Base-by-base conservation (phyloP, 2,329 filamentous ascomycete genomes). In the Triangularia setosa region DNA sequence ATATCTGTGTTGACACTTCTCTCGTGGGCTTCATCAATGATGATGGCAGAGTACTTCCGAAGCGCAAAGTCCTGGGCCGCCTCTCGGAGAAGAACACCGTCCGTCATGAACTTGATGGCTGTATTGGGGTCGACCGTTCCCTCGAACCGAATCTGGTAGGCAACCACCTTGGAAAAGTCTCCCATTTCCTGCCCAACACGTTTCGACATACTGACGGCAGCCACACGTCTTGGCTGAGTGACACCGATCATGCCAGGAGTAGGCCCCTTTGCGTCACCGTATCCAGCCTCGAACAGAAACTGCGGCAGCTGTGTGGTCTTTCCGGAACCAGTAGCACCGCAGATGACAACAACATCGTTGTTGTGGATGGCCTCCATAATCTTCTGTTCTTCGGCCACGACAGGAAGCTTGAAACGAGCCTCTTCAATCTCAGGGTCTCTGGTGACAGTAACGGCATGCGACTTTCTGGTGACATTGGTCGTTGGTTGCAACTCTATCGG, bases 311-410 rank as follows among this genome's bases (percentile, higher is more conserved):
- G 95, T 0, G 95, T 99, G 0, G 96, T 99, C 78, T 99, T 99
- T 75, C 95, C 95, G 67, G 93, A 97, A 77, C 95, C 95, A 33
- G 96, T 99, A 14, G 93, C 90, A 77, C 95, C 95, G 79, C 94
- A 97, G 7, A 99, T 87, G 11, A 99, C 90, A 1, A 97, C 91
- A 3, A 92, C 88, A 60, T 94, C 86, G 74, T 97, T 90, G 74
- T 94, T 94, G 76, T 97, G 90, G 58, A 99, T 92, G 0, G 93
- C 93, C 77, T 99, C 95, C 93, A 99, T 98, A 28, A 99, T 93
- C 72, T 90, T 93, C 74, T 99, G 95, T 76, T 99, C 95, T 75
- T 98, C 93, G 1, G 91, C 91, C 1, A 98, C 92, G 1, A 99
- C 91, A 0, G 95, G 95, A 16, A 99, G 83, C 63, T 90, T 87